A percentile compares a stretch with the other conserved stretches of the same genome.
These are phyloP conservation scores for Neopestalotiopsis sp. DNA, from an alignment of 2,329 filamentous ascomycete genomes.

Conservation along the genomic window DNA sequence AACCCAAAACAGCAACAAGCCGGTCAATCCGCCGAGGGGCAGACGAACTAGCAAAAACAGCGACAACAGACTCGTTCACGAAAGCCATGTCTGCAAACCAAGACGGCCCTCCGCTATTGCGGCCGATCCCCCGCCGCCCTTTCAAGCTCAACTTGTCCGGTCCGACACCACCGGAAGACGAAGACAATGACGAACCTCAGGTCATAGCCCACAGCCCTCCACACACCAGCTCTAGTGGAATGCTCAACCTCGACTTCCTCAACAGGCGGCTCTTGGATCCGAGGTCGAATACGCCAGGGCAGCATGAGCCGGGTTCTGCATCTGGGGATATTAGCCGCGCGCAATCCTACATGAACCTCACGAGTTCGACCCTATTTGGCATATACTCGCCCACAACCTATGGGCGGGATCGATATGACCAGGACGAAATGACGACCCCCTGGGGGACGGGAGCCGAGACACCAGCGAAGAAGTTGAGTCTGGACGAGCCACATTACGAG, in stretches of 20 bases:
- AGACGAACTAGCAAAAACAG: not conserved
- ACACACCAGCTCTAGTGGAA: constrained; percentile 58
- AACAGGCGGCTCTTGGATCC: constrained; percentile 37
- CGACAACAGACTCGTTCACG: not conserved
- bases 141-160: constrained; percentile 64
- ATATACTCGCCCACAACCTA: constrained; percentile 79
- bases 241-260: constrained; percentile 40
- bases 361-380: constrained; percentile 85
- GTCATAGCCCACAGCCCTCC: constrained; percentile 32
- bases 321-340: constrained; percentile 64
- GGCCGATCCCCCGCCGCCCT: constrained; percentile 73
- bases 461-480: constrained; percentile 53
- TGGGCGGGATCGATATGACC: constrained; percentile 49
- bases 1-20: constrained; percentile 2
- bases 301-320: constrained; percentile 34
- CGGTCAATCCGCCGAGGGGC: not conserved
- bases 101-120: constrained; percentile 59
- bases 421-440: constrained; percentile 68
- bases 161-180: constrained; percentile 49
- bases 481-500: constrained; percentile 33
- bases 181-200: constrained; percentile 37
- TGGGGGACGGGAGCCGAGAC: constrained; percentile 81
- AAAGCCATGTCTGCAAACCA: constrained; percentile 4
- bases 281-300: constrained; percentile 23
- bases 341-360: constrained; percentile 84